Evolutionary conservation across 1,284 basidiomycete genomes (phyloP), one percentile per base, ranked within the genome.

Genomic region (Melampsora americana): DNA sequence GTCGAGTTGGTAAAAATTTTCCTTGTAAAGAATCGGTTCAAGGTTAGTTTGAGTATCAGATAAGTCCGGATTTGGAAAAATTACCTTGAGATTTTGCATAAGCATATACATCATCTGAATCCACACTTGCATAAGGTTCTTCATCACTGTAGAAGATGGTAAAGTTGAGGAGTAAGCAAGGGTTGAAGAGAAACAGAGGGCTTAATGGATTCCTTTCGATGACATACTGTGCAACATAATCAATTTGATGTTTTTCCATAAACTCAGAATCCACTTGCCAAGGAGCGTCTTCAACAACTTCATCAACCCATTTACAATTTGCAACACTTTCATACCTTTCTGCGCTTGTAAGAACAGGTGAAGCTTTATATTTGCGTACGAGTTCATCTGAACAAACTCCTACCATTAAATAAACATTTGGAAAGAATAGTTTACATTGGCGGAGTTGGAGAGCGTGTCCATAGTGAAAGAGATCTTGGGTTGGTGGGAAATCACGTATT

Each of bases 241-340:
- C 95, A 78, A 99, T 94, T 82, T 90, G 83, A 83, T 91, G 89
- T 81, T 90, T 89, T 70, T 92, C 87, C 61, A 98, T 80, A 81
- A 96, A 96, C 0, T 86, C 89, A 78, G 90, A 86, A 79, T 91
- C 89, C 77, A 98, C 87, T 53, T 93, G 86, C 96, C 95, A 98
- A 1, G 96, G 95, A 3, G 91, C 92, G 70, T 95, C 92, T n/a
- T 93, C 88, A 23, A 96, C 85, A 66, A 99, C 90, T 83, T 98
- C 91, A 83, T 99, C 95, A 0, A 95, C 94, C 95, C 95, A 99
- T 74, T 93, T 88, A 83, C 95, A 97, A 83, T 98, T 93, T 39
- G 92, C 87, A 12, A 91, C 91, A 12, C 90, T 89, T 84, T 97
- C 95, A 81, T 92, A 89, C 85, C 95, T 88, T 84, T 99, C 95